Base-by-base conservation (phyloP, 1,284 basidiomycete genomes). In the Quambalaria eucalypti region DNA sequence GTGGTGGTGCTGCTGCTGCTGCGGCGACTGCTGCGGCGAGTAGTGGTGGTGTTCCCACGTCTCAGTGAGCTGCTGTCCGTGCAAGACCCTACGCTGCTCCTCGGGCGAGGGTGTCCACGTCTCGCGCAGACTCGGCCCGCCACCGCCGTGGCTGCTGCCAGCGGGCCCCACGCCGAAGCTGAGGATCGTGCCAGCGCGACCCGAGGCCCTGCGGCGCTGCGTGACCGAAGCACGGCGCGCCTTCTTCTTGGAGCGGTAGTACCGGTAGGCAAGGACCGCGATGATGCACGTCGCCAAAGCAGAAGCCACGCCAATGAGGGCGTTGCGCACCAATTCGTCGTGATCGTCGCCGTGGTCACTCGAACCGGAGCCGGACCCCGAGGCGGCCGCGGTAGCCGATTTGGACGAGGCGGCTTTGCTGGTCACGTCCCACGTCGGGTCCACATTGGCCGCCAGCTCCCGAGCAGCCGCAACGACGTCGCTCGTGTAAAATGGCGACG, bases 381-480 rank as follows among this genome's bases (percentile, higher is more conserved):
- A 8, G 31, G 9, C 16, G 31, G 31, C 16, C 8, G 9, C 16
- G 16, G 51, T 50, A 1, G 50, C 29, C 1, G 54, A 55, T n/a
- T 38, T 30, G 21, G 50, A 51, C 21, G 52, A 42, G 14, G 59
- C 57, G 10, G 54, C 59, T 10, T 51, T 64, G 29, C 57, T 56
- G 23, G 67, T 48, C 19, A 68, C 61, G 55, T 69, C 57, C 49
- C 66, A 71, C 4, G 57, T 55, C 1, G 65, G 54, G 31, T 74
- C 71, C 10, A 74, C 64, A 47, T 68, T 58, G 26, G 52, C 51
- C n/a, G 64, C 64, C 19, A 74, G 57, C 53, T 71, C 59, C 40
- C 60, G 57, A 14, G 66, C 61, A 1, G 66, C 69, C 12, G 59
- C 42, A 12, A 65, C 56, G n/a, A 53, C 48, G 31, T 16, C 16